Base-by-base conservation (phyloP, 176 grass and related monocot species). In the Oryza coarctata region DNA sequence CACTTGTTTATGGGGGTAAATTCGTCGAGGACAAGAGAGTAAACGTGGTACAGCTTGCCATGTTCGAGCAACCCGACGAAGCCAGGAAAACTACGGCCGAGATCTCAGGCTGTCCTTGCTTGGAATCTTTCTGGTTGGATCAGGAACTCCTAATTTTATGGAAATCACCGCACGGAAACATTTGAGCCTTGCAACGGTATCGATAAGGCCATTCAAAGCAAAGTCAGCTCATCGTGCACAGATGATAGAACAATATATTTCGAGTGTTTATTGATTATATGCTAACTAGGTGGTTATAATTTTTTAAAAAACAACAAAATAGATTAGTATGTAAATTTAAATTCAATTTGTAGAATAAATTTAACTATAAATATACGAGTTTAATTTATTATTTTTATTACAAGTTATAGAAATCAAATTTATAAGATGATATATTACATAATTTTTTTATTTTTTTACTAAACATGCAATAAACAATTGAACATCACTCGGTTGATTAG, bases 71-170 rank as follows among this genome's bases (percentile, higher is more conserved):
- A 72, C 43, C 20, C 31, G 80, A 83, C 74, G 58, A 33, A 10
- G 65, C 65, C 81, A 50, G 70, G 49, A 45, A 27, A 64, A 8
- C 30, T 14, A 4, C 41, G 15, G 25, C 79, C 43, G 20, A 15
- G 15, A 22, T 38, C 33, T 22, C 52, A 55, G 82, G 17, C 58
- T 11, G 57, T 34, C 35, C 29, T 38, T 30, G 39, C 12, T 52
- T 64, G 70, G 77, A 85, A 81, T 85, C 76, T 65, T 76, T 61
- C 15, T 62, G 36, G 18, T 62, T 8, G 74, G 33, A 66, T 68
- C 1, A 12, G 22, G 9, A 9, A 43, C 79, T 12, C 12, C 0
- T 6, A 26, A 43, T n/a, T 17, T 23, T 71, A 38, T 70, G 10
- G 29, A 73, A 7, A 86, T 25, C 11, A 55, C 27, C 65, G 82